Conservation (phyloP, 2,329 filamentous ascomycete genomes). For the Cladophialophora yegresii region DNA sequence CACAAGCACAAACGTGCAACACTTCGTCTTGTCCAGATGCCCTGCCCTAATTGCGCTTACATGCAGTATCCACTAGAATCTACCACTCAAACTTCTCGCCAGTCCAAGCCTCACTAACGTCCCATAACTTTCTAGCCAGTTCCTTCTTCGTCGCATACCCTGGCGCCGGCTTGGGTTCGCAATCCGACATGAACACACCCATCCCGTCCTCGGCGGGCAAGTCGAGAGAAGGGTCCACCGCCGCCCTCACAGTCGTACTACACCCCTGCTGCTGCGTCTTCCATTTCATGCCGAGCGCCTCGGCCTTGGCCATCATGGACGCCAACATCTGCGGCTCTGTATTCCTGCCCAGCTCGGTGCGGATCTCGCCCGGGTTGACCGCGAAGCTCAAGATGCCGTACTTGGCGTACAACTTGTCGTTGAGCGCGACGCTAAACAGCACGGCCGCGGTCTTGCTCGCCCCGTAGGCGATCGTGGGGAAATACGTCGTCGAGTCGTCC, state of each 20-base stretch:
- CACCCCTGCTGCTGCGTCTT: slow-evolving; percentile 12
- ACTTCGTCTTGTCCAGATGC: too few relatives aligned
- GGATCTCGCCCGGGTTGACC: slow-evolving; percentile 18
- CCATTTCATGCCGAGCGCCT: not conserved
- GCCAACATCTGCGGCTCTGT: slow-evolving; percentile 9
- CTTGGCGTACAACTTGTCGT: slow-evolving; percentile 1
- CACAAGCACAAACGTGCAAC: too few relatives aligned
- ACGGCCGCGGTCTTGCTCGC: slow-evolving; percentile 15
- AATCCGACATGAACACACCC: slow-evolving; percentile 4
- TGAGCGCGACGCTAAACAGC: slow-evolving; percentile 17
- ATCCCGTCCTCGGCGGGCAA: slow-evolving; percentile 1
- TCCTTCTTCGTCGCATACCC: slow-evolving; percentile 11
- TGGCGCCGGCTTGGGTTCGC: slow-evolving; percentile 1
- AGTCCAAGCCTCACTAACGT: slow-evolving; percentile 5
- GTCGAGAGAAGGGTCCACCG: not conserved
- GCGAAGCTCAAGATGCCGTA: slow-evolving; percentile 11
- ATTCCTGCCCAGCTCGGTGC: slow-evolving; percentile 10
- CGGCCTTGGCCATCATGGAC: slow-evolving; percentile 4
- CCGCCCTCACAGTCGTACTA: slow-evolving; percentile 7
- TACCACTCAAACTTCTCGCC: slow-evolving; percentile 13
- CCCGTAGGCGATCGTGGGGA: slow-evolving; percentile 11
- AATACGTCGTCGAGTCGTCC: slow-evolving; percentile 6
- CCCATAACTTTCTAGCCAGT: slow-evolving; percentile 8
- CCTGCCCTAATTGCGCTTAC: too few relatives aligned
- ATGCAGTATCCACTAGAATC: too few relatives aligned